Evolutionary conservation across 495 filamentous ascomycete species (phyloP).

Genomic region (Xylaria sp.): DNA sequence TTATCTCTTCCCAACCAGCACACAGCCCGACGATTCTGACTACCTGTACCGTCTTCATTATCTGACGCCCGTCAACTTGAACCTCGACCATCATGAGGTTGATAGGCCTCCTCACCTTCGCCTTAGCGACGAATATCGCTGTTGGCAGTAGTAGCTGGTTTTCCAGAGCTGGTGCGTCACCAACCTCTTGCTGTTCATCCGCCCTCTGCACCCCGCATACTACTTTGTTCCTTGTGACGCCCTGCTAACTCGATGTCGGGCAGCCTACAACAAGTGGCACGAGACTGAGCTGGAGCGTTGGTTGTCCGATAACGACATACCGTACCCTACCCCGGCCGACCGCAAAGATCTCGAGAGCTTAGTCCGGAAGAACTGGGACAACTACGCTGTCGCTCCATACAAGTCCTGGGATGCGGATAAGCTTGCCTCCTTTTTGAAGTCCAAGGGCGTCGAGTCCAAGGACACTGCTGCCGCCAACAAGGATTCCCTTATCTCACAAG

Average conservation of each 20-base stretch:
- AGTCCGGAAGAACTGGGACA: conserved; percentile 88
- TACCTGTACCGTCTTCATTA: background rate
- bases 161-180: conserved; percentile 75
- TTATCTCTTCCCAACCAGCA: background rate
- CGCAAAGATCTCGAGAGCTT: conserved; percentile 83
- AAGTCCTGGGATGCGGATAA: conserved; percentile 71
- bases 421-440: conserved; percentile 68
- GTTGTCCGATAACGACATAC: conserved; percentile 92
- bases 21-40: background rate
- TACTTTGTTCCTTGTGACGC: background rate
- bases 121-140: conserved; percentile 71
- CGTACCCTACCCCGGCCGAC: conserved; percentile 83
- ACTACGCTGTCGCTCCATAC: conserved; percentile 70
- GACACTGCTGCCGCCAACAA: conserved; percentile 67
- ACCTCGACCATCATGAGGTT: conserved; percentile 71
- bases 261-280: conserved; percentile 99
- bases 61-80: background rate
- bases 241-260: conserved; percentile 27
- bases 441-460: conserved; percentile 72
- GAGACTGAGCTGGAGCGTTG: conserved; percentile 96
- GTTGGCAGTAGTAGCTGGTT: conserved; percentile 77
- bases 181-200: background rate
- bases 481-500: conserved; percentile 68
- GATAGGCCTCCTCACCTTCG: conserved; percentile 70
- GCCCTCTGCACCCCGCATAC: background rate